Evolutionary conservation across 345 rosid genomes (phyloP), one percentile per base, ranked within the genome.

Genomic region (Populus euphratica): DNA sequence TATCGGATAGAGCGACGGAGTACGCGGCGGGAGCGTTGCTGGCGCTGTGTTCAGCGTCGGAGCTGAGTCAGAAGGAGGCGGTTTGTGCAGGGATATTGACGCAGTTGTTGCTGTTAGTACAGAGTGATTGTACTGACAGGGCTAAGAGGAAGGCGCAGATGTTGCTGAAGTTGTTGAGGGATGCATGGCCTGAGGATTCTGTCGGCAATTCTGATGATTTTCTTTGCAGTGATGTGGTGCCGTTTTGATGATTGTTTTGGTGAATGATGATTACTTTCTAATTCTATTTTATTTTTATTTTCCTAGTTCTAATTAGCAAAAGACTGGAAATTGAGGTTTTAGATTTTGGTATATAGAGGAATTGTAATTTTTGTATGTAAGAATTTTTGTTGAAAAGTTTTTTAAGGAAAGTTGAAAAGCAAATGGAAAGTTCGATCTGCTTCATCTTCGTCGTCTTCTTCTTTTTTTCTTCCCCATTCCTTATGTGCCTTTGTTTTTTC

Each of bases 141-240:
- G 99, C 99, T 1, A 96, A 96, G 89, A 83, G 98, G 82, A 96
- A 96, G 86, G 97, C 99, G 10, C 99, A 96, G 87, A 77, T 88
- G 91, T 71, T 96, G 83, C 81, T 96, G 79, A 96, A 96, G 85
- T 81, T 91, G 78, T 84, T 96, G 3, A 83, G 97, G 79, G 93
- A 93, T 68, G 87, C 90, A 7, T 96, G 99, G 99, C 97, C 97
- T 6, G 90, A 83, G 17, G 89, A 89, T 52, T 85, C 90, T 3
- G 72, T 68, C 21, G 91, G 82, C 10, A 81, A 87, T 80, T 91
- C 97, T 43, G 89, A 95, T 71, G 94, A 90, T 67, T 93, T 84
- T 66, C 90, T 70, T 62, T 90, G 90, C 86, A 90, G 90, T 52
- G 94, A 93, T 80, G 87, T 91, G 52, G 83, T 80, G 64, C 98